These are phyloP conservation scores for Fraxinus floribunda DNA, from an alignment of 305 asterid genomes.

Conservation along the genomic window DNA sequence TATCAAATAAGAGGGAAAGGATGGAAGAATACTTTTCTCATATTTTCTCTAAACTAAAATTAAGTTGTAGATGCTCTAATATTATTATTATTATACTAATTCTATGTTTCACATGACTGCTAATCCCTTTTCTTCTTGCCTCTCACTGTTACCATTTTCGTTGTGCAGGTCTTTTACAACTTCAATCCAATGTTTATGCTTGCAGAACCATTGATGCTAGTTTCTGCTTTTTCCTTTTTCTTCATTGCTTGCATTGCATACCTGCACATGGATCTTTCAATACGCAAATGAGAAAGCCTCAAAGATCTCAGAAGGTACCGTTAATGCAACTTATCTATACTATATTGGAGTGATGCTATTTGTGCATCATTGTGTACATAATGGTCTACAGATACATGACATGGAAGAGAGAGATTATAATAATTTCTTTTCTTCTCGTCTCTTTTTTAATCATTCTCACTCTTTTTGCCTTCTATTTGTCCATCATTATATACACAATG, in stretches of 20 bases:
- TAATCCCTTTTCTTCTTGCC: slow-evolving; percentile 9
- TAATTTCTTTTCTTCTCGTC: not conserved
- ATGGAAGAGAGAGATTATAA: not conserved
- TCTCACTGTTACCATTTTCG: slow-evolving; percentile 2
- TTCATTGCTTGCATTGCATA: slow-evolving; percentile 67
- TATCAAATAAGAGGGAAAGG: not conserved
- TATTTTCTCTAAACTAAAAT: not conserved
- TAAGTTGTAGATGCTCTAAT: not conserved
- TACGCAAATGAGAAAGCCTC: slow-evolving; percentile 48
- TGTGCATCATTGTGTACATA: not conserved
- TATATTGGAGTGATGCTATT: not conserved
- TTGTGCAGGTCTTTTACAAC: slow-evolving; percentile 82
- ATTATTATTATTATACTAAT: not conserved
- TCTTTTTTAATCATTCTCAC: not conserved
- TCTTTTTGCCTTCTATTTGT: not conserved
- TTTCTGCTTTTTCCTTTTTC: slow-evolving; percentile 67
- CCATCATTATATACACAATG: not conserved
- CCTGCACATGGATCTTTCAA: slow-evolving; percentile 75
- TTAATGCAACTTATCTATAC: not conserved
- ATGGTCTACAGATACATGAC: not conserved
- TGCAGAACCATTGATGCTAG: slow-evolving; percentile 93
- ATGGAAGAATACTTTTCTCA: not conserved
- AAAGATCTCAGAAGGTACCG: slow-evolving; percentile 36
- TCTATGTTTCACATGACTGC: slow-evolving; percentile 1
- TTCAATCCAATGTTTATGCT: slow-evolving; percentile 87